A percentile compares a stretch with the other conserved stretches of the same genome.
phyloP scores from a whole-genome alignment of 23 red algal genomes.

The Gracilaria gracilis region DNA sequence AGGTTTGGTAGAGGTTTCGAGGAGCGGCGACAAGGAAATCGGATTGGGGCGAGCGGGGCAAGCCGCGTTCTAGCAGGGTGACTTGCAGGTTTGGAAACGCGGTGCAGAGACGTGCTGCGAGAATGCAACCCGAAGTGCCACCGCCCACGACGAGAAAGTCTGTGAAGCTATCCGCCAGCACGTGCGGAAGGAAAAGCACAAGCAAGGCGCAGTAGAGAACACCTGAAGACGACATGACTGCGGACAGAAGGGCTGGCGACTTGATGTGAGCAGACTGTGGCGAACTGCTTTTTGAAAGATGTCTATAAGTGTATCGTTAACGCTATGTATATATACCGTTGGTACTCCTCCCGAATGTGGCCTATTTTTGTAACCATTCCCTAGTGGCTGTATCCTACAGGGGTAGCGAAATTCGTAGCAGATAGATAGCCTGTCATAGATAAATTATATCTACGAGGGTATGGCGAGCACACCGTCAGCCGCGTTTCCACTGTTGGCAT shows the following conservation, averaged over 20 bases:
- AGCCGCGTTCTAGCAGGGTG: conserved; percentile 57
- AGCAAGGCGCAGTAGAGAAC: neutral
- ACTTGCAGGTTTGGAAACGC: conserved; percentile 42
- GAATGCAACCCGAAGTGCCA: conserved; percentile 65
- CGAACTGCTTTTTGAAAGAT: too few species aligned
- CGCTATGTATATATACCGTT: too few species aligned
- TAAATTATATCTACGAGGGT: too few species aligned
- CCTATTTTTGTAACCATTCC: too few species aligned
- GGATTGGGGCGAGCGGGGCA: conserved; percentile 19
- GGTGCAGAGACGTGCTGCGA: conserved; percentile 68
- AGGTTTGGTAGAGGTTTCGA: conserved; percentile 13
- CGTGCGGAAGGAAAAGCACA: neutral
- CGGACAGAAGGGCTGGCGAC: neutral
- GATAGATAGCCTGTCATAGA: too few species aligned
- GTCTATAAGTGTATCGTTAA: too few species aligned
- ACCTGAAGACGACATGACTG: neutral
- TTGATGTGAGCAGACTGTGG: too few species aligned
- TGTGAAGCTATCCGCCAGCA: neutral
- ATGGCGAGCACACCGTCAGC: too few species aligned
- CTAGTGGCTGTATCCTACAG: too few species aligned
- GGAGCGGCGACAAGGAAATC: conserved; percentile 59
- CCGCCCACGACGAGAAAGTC: conserved; percentile 76
- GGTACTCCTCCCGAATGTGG: too few species aligned
- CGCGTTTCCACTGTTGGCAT: too few species aligned
- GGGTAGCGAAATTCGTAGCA: too few species aligned